Evolutionary conservation across 2,329 filamentous ascomycete species (phyloP), one percentile per base, ranked within the genome.

Genomic region (Exophiala sideris): DNA sequence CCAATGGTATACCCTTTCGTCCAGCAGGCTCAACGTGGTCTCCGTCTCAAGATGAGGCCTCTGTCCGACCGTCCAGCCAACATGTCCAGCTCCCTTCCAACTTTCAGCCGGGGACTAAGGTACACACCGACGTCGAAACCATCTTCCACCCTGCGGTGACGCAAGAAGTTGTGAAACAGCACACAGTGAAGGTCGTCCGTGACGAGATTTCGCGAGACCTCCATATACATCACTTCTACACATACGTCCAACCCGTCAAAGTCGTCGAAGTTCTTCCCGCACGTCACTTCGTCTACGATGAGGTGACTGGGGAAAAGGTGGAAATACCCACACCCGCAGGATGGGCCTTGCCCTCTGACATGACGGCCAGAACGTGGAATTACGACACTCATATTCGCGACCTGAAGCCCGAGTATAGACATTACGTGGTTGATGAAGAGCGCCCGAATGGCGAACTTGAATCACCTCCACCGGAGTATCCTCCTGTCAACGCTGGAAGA

Each of bases 131-230:
- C 57, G 36, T 57, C 16, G 32, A 29, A 10, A 20, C 50, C 12
- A 45, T 40, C 18, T 14, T 48, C 16, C 46, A 14, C 11, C 36
- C 61, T 65, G 70, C 66, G 40, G 66, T 71, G 8, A 66, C 62
- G 5, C 68, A 71, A 21, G 68, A 71, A 58, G 63, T 57, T 1
- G 54, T 72, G 39, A 60, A 60, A 16, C 63, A 48, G 11, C 62
- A 38, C 48, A 65, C 3, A 39, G 64, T 8, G 60, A 67, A 62
- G 64, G 61, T 70, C 14, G 45, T 60, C 6, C 53, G 69, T 52
- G 64, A 70, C 50, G 58, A 63, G 29, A 64, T 70, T 45, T 52
- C 66, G 10, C 67, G 69, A n/a, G 67, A 71, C 5, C 67, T 70
- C 50, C 69, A 72, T 45, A 59, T 63, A 7, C 62, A 72, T 52